Percentiles rank a stretch among this genome's conserved stretches.
Evolutionary conservation across 495 filamentous ascomycete genomes (phyloP).

Genomic region (Tuber indicum): DNA sequence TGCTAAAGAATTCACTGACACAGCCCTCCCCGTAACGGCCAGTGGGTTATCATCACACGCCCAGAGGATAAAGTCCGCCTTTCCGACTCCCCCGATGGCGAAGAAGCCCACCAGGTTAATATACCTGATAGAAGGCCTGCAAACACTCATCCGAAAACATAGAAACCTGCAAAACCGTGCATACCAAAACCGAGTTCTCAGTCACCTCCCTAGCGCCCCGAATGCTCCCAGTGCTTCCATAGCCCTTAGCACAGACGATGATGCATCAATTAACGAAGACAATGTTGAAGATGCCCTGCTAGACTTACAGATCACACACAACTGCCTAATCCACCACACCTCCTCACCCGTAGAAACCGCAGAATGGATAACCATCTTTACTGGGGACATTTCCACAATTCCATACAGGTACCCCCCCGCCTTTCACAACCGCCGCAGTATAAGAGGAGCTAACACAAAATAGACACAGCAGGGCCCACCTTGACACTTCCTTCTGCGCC

Average conservation of each 20-base stretch:
- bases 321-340: slow-evolving; percentile 68
- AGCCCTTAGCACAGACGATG: slow-evolving; percentile 47
- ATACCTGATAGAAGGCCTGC: slow-evolving; percentile 72
- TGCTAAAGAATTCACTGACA: slow-evolving; percentile 62
- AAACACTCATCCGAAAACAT: slow-evolving; percentile 60
- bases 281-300: slow-evolving; percentile 68
- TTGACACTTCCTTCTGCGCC: slow-evolving; percentile 68
- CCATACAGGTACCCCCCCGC: slow-evolving; percentile 54
- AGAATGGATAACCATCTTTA: slow-evolving; percentile 72
- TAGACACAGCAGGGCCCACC: slow-evolving; percentile 41
- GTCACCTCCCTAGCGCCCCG: slow-evolving; percentile 16
- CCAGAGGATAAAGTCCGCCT: slow-evolving; percentile 52
- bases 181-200: slow-evolving; percentile 47
- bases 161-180: slow-evolving; percentile 18
- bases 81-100: background rate
- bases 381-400: slow-evolving; percentile 70
- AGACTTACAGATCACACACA: slow-evolving; percentile 61
- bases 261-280: slow-evolving; percentile 57
- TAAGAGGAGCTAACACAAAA: slow-evolving; percentile 25
- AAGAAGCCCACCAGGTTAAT: slow-evolving; percentile 51
- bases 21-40: slow-evolving; percentile 48
- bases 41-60: slow-evolving; percentile 58
- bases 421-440: slow-evolving; percentile 5
- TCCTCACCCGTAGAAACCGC: slow-evolving; percentile 57
- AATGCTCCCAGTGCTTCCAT: slow-evolving; percentile 35